Base-by-base conservation (phyloP, 352 stramenopile species). In the Thalassiosira exigua region DNA sequence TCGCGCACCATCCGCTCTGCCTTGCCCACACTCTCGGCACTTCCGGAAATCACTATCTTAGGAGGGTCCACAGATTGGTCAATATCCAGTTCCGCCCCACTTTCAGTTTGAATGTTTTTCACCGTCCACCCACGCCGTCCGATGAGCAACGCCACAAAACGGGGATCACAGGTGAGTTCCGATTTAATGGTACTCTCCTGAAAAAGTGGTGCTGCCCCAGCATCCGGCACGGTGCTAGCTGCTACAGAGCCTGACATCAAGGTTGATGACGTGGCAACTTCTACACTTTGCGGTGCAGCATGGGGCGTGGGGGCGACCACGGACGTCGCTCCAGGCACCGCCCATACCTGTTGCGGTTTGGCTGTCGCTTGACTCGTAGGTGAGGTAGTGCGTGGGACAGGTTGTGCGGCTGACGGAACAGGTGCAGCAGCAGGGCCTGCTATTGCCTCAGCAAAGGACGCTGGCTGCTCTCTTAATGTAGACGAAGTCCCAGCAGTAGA, bases 21-120 rank as follows among this genome's bases (percentile, higher is more conserved):
- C 21, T 83, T 90, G 0, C 72, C 73, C 29, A 94, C 88, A 66
- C 76, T 74, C 62, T 73, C 69, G 30, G 62, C 48, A 39, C 60
- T 81, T 14, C 90, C 88, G 39, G 79, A 90, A 36, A 94, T 87
- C 32, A 70, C 84, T 65, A 94, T 91, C 60, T 88, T 87, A 1
- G 82, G 71, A 58, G 90, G 88, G 57, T 79, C 86, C 0, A 86
- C 73, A 61, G 69, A 78, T 62, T 94, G 90, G 81, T 94, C 87
- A 36, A 93, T 92, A 30, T 90, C 76, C 19, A 94, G 79, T 30
- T 65, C 74, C 5, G 90, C 88, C 26, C 83, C 84, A 77, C 81
- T 92, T 50, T 85, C 75, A 56, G 92, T 79, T 58, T 93, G 88
- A 52, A 94, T 94, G 54, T 91, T 77, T 69, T 94, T 94, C 4